Conservation (phyloP, 345 rosid genomes). For the Noccaea bulbosa region DNA sequence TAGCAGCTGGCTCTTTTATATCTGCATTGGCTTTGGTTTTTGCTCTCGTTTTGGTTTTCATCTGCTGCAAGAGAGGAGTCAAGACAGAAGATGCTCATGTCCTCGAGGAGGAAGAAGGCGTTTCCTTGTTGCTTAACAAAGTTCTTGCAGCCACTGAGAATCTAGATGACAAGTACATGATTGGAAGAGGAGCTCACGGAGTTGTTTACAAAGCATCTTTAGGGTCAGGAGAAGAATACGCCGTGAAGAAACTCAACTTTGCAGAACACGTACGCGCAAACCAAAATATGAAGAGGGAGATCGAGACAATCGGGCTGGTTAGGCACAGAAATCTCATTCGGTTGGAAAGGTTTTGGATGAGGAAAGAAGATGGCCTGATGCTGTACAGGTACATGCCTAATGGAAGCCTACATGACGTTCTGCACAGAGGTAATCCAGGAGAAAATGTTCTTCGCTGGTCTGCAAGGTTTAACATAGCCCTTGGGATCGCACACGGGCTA, state of each 20-base stretch:
- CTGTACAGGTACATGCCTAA: constrained; percentile 74
- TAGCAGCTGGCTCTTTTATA: constrained; percentile 51
- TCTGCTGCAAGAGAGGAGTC: constrained; percentile 37
- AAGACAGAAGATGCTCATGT: constrained; percentile 48
- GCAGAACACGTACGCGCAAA: constrained; percentile 48
- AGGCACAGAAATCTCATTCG: constrained; percentile 76
- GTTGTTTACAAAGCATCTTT: constrained; percentile 68
- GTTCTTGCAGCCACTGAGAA: constrained; percentile 62
- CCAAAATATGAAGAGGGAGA: constrained; percentile 65
- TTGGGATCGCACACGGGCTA: constrained; percentile 75
- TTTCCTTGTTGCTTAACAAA: constrained; percentile 55
- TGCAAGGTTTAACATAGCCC: constrained; percentile 63
- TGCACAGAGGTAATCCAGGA: constrained; percentile 48
- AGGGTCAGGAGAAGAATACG: constrained; percentile 53
- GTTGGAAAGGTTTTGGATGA: constrained; percentile 74
- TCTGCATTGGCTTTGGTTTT: constrained; percentile 35
- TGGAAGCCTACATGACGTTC: constrained; percentile 70
- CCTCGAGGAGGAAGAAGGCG: constrained; percentile 49
- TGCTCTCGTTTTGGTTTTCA: constrained; percentile 38
- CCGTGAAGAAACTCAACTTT: constrained; percentile 65
- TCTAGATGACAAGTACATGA: constrained; percentile 41
- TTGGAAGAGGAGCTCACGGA: constrained; percentile 81
- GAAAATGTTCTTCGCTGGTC: constrained; percentile 56
- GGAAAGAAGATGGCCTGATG: constrained; percentile 67
- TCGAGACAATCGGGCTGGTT: constrained; percentile 61